phyloP scores from a whole-genome alignment of 495 filamentous ascomycete species.

The Arthonia radiata region DNA sequence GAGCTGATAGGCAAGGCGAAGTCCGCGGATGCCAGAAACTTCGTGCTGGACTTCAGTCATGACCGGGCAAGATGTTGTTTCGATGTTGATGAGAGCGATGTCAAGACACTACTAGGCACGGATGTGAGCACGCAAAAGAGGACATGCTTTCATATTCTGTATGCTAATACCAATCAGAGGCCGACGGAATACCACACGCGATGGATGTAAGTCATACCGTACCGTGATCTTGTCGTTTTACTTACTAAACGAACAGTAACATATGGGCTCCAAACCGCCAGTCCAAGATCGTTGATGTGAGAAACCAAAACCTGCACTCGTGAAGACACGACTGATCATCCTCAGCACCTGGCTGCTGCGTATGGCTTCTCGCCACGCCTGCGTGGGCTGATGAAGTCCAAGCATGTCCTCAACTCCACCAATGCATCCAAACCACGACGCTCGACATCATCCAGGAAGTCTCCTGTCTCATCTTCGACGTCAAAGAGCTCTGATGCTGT shows the following conservation, averaged over 20 bases:
- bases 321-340: neutral
- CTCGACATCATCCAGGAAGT: too few relatives aligned
- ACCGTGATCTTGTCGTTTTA: neutral
- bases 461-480: too few relatives aligned
- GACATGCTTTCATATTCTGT: neutral
- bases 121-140: neutral
- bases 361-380: constrained; percentile 48
- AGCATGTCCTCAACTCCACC: neutral
- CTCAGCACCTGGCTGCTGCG: constrained; percentile 20
- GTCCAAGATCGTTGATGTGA: constrained; percentile 23
- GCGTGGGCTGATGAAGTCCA: constrained; percentile 1
- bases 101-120: constrained; percentile 13
- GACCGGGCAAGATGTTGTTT: constrained; percentile 35
- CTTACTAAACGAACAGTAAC: constrained; percentile 21
- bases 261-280: constrained; percentile 48
- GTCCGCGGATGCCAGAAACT: constrained; percentile 26
- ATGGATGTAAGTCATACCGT: constrained; percentile 36
- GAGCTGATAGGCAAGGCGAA: constrained; percentile 14
- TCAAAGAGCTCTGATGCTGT: too few relatives aligned
- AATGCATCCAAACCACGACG: constrained; percentile 1
- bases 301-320: constrained; percentile 6
- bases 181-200: constrained; percentile 14
- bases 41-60: constrained; percentile 47
- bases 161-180: constrained; percentile 1
- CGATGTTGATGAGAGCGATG: constrained; percentile 23